A percentile compares a stretch with the other conserved stretches of the same genome.
Conservation (phyloP, 768 basidiomycete species). For the Podaxis sp. region DNA sequence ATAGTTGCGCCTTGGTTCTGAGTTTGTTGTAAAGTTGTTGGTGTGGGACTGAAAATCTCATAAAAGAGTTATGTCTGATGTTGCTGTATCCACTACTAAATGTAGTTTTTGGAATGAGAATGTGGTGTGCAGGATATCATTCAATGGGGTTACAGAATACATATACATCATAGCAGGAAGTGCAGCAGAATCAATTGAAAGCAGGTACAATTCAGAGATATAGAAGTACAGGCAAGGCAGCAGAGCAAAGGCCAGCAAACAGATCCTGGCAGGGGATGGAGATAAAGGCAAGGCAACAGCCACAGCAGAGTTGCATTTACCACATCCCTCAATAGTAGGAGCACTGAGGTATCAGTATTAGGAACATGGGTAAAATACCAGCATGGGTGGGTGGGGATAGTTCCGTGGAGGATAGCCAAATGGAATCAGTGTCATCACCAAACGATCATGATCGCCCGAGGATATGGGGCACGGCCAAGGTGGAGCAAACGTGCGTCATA, state of each 20-base stretch:
- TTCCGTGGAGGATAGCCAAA: not conserved
- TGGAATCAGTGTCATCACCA: not conserved
- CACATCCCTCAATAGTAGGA: not conserved
- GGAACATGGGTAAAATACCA: not conserved
- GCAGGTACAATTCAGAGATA: not conserved
- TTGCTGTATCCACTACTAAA: no score
- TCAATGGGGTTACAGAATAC: not conserved
- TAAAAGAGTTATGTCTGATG: no score
- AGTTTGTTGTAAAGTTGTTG: no score
- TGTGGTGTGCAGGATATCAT: no score
- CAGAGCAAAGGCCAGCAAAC: not conserved
- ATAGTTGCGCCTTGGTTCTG: no score
- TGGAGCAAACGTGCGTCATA: slow-evolving; percentile 40
- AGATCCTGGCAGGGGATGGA: not conserved
- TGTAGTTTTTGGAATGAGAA: no score
- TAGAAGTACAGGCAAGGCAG: not conserved
- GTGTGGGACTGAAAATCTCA: no score
- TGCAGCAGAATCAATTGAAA: not conserved
- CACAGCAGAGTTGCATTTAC: not conserved
- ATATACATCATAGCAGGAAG: not conserved
- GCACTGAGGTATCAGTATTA: not conserved
- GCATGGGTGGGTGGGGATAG: not conserved
- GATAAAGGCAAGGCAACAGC: not conserved
- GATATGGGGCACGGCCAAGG: not conserved
- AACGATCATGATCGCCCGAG: not conserved